Evolutionary conservation across 306 rosid species (phyloP).

Genomic region (Delonix regia): DNA sequence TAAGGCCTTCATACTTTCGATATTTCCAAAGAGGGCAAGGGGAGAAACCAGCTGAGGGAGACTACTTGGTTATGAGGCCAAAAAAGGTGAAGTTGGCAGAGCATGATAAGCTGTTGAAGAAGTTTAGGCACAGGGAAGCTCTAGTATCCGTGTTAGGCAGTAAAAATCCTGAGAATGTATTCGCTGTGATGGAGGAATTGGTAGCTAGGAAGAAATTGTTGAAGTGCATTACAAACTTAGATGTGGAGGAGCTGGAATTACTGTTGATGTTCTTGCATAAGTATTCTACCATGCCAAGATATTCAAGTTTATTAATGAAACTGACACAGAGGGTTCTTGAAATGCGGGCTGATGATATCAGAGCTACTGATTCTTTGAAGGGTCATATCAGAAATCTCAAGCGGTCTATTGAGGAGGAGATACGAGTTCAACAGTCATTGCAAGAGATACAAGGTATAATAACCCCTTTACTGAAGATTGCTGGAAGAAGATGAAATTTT

Average conservation of each 20-base stretch:
- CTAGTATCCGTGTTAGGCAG: conserved; percentile 64
- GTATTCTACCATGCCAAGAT: conserved; percentile 63
- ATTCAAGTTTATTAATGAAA: conserved; percentile 65
- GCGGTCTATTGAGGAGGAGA: conserved; percentile 79
- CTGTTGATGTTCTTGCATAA: conserved; percentile 66
- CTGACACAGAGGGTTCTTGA: conserved; percentile 79
- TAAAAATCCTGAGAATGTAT: conserved; percentile 69
- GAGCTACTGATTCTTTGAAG: conserved; percentile 53
- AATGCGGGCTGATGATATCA: conserved; percentile 65
- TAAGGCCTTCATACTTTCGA: conserved; percentile 62
- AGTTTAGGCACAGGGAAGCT: conserved; percentile 88
- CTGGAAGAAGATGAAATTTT: conserved; percentile 70
- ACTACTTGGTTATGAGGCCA: conserved; percentile 61
- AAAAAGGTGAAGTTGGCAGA: conserved; percentile 62
- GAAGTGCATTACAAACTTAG: conserved; percentile 65
- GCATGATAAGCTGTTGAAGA: conserved; percentile 79
- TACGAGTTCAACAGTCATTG: conserved; percentile 67
- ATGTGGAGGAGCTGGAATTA: conserved; percentile 61
- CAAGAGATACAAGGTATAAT: conserved; percentile 86
- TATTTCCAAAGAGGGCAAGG: conserved; percentile 91
- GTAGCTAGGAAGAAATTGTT: conserved; percentile 77
- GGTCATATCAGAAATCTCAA: conserved; percentile 64
- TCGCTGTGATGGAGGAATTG: conserved; percentile 92
- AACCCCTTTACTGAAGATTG: conserved; percentile 78
- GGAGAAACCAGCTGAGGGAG: conserved; percentile 69